These are phyloP conservation scores for Endoconidiophora laricicola DNA, from an alignment of 2,329 filamentous ascomycete genomes.

Conservation along the genomic window DNA sequence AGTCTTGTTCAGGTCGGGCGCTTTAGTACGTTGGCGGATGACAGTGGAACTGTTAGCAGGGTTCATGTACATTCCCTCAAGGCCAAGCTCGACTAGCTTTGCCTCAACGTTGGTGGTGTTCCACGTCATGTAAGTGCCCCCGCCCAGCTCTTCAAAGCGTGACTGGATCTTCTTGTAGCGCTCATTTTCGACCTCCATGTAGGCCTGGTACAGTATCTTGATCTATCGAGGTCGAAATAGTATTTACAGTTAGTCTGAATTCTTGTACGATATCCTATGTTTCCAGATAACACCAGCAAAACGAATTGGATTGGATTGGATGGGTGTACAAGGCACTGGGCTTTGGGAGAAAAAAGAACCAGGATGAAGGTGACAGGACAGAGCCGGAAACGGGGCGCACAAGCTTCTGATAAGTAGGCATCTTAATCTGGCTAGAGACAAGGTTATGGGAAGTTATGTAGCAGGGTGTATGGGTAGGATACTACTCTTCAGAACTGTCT, in stretches of 20 bases:
- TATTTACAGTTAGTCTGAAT: constrained; percentile 2
- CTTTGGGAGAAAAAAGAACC: background rate
- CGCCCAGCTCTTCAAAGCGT: constrained; percentile 32
- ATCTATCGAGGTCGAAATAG: constrained; percentile 19
- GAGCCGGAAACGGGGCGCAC: background rate
- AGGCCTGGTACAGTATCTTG: constrained; percentile 25
- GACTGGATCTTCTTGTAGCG: constrained; percentile 27
- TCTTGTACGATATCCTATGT: no score
- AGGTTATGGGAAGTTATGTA: background rate
- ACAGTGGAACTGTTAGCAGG: background rate
- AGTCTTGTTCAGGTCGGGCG: constrained; percentile 18
- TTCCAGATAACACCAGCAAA: background rate
- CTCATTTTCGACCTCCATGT: constrained; percentile 24
- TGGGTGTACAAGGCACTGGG: background rate
- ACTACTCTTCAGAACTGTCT: background rate
- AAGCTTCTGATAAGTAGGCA: constrained; percentile 1
- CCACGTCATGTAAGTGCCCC: constrained; percentile 31
- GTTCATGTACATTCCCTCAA: constrained; percentile 24
- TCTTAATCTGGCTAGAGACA: background rate
- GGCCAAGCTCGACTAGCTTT: constrained; percentile 30
- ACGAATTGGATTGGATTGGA: background rate
- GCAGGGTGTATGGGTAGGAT: background rate
- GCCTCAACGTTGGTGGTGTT: constrained; percentile 33
- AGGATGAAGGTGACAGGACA: background rate
- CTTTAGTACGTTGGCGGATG: background rate